Conservation (phyloP, 352 stramenopile species). For the Globisporangium abappressorium region DNA sequence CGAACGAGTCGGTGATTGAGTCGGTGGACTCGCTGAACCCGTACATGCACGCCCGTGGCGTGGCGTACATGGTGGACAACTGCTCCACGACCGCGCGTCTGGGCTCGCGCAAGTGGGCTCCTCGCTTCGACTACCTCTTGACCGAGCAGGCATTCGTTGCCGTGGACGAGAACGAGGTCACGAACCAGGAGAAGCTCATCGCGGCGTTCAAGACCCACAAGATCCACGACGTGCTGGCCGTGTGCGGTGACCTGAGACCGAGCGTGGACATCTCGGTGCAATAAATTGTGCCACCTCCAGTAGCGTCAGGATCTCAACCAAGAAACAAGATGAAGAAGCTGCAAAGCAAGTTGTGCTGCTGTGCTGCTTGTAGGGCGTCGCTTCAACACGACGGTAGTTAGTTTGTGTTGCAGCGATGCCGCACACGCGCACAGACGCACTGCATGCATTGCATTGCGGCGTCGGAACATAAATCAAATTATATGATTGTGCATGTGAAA, state of each 20-base stretch:
- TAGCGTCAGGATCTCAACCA: constrained; percentile 6
- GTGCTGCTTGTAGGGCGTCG: neutral
- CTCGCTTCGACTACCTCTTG: constrained; percentile 98
- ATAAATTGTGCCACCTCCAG: constrained; percentile 31
- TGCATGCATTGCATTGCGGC: neutral
- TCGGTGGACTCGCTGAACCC: constrained; percentile 97
- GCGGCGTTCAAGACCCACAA: constrained; percentile 94
- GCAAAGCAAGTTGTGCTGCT: neutral
- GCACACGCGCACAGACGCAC: neutral
- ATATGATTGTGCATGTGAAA: constrained; percentile 12
- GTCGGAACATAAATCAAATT: constrained; percentile 5
- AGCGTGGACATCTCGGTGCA: constrained; percentile 94
- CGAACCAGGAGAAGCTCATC: constrained; percentile 86
- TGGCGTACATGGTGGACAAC: constrained; percentile 99
- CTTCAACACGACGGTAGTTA: constrained; percentile 2
- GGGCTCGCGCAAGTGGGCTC: constrained; percentile 97
- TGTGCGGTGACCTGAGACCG: constrained; percentile 95
- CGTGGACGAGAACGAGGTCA: constrained; percentile 92
- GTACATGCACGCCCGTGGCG: constrained; percentile 98
- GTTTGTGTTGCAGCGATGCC: neutral
- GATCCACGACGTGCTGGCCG: constrained; percentile 95
- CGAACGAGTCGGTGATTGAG: constrained; percentile 99
- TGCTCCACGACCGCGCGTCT: constrained; percentile 98
- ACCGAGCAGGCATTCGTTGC: constrained; percentile 96
- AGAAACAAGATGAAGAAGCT: neutral